phyloP scores from a whole-genome alignment of 2,329 filamentous ascomycete species.

The Endocalyx cinctus region DNA sequence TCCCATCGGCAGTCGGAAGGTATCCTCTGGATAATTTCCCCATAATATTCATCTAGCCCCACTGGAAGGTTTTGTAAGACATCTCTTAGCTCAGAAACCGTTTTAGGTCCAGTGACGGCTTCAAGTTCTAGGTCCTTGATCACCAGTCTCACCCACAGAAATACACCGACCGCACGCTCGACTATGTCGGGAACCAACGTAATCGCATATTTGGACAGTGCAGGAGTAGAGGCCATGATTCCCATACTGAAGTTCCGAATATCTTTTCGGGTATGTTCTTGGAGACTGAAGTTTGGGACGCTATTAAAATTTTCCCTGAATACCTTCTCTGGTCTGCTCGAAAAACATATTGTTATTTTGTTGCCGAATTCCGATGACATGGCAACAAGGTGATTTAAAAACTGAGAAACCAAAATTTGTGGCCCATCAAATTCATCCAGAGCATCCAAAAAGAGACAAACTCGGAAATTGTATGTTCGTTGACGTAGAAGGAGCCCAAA shows the following conservation, averaged over 20 bases:
- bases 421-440: constrained; percentile 14
- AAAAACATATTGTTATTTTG: constrained; percentile 11
- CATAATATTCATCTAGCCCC: constrained; percentile 10
- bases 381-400: constrained; percentile 5
- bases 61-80: constrained; percentile 6
- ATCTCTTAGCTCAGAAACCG: background rate
- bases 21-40: constrained; percentile 8
- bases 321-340: constrained; percentile 9
- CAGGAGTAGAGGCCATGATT: too few species aligned
- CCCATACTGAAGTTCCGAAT: constrained; percentile 14
- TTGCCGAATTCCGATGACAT: constrained; percentile 2
- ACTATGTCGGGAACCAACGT: constrained; percentile 7
- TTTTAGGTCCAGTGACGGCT: constrained; percentile 1
- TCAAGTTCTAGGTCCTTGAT: constrained; percentile 7
- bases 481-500: too few species aligned
- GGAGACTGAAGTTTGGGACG: constrained; percentile 5
- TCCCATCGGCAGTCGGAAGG: constrained; percentile 4
- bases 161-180: constrained; percentile 9
- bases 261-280: constrained; percentile 13
- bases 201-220: too few species aligned
- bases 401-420: constrained; percentile 7
- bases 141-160: constrained; percentile 13
- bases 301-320: constrained; percentile 5
- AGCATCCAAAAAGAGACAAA: constrained; percentile 12
- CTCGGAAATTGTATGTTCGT: constrained; percentile 5